Base-by-base conservation (phyloP, 1,284 basidiomycete genomes). In the Fomitiporia mediterranea region DNA sequence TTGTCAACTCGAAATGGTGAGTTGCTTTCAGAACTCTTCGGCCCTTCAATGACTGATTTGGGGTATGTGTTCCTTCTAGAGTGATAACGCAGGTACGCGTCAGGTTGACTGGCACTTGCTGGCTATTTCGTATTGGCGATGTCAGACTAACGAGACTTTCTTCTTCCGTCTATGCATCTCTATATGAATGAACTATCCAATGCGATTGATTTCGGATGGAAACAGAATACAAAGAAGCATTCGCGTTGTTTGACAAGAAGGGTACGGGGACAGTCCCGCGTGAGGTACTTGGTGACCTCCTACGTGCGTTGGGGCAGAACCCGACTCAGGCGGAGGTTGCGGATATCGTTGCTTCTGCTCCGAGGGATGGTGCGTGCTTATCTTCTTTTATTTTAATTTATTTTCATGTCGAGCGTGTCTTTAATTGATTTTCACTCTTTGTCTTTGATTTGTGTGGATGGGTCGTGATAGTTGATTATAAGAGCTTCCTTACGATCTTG, bases 221-320 rank as follows among this genome's bases (percentile, higher is more conserved):
- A 9, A 42, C 75, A 90, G 93, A 95, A 73, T 94, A 94, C 80
- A 92, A 93, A 67, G 94, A 98, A 72, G 95, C 95, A 4, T 98
- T 98, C 68, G 94, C 94, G 32, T 86, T 99, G 25, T 98, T 98
- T 70, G 96, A 99, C 78, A 99, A 99, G 78, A 87, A 88, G 65
- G 95, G 96, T 30, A 92, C 90, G 2, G 94, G 94, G 17, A 80
- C 88, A 40, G 91, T 99, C 34, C 86, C 92, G 7, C 78, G 90
- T 15, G 91, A 95, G 63, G 89, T 86, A 0, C 78, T 99, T 1
- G 96, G 96, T n/a, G 96, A 99, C 72, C 83, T 99, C 5, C 76
- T 99, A 17, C 86, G 97, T 50, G 94, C 94, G 0, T 76, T 99
- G 0, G 97, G 97, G 0, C 96, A 99, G 77, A 99, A 99, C 72